These are phyloP conservation scores for Opeltia flavorubescens DNA, from an alignment of 495 filamentous ascomycete species.

Conservation along the genomic window DNA sequence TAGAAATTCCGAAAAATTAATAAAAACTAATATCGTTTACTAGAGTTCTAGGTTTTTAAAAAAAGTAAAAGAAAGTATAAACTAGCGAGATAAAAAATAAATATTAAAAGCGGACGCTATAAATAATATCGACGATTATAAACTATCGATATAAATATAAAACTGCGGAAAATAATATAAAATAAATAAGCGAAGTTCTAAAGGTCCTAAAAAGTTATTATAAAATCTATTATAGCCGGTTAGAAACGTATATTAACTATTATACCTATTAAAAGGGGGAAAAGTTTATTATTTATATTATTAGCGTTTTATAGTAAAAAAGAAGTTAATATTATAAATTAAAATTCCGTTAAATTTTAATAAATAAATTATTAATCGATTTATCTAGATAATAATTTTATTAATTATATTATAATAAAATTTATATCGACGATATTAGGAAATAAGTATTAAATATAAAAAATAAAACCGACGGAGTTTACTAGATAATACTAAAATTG, in stretches of 20 bases:
- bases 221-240: slow-evolving; percentile 63
- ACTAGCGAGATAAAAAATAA: too few species aligned
- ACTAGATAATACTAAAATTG: slow-evolving; percentile 6
- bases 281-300: slow-evolving; percentile 19
- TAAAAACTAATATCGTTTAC: too few species aligned
- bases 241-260: slow-evolving; percentile 26
- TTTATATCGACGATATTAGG: slow-evolving; percentile 3
- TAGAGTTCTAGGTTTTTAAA: not conserved
- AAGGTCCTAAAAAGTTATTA: slow-evolving; percentile 55
- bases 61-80: not conserved
- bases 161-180: slow-evolving; percentile 10
- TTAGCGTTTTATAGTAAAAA: slow-evolving; percentile 4
- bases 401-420: slow-evolving; percentile 12
- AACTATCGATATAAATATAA: slow-evolving; percentile 5
- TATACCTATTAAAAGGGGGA: slow-evolving; percentile 11
- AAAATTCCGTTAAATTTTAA: not conserved
- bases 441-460: slow-evolving; percentile 9
- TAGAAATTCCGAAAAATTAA: too few species aligned
- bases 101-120: not conserved
- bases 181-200: slow-evolving; percentile 24
- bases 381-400: slow-evolving; percentile 6
- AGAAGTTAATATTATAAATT: slow-evolving; percentile 4
- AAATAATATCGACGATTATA: not conserved
- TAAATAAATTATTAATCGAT: not conserved
- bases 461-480: slow-evolving; percentile 9